Conservation (phyloP, 2,329 filamentous ascomycete genomes). For the Fusarium palustre region DNA sequence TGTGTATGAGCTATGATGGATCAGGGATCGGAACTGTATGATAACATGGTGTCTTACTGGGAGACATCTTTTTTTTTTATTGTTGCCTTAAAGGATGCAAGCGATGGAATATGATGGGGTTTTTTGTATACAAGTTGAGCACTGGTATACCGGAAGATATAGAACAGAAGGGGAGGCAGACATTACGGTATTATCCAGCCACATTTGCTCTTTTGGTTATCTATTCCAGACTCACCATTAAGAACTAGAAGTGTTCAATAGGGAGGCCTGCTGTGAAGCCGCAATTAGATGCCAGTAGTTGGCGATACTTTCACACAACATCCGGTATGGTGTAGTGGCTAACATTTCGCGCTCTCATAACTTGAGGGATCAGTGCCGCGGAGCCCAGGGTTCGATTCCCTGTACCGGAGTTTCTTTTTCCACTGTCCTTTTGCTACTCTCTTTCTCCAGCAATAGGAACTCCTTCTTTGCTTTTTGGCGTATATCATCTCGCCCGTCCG, state of each 20-base stretch:
- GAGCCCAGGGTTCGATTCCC: constrained; percentile 48
- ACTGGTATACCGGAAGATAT: constrained; percentile 14
- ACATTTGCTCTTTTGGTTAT: constrained; percentile 13
- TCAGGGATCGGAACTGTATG: constrained; percentile 19
- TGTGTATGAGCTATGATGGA: constrained; percentile 36
- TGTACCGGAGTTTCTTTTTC: constrained; percentile 40
- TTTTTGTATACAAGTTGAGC: constrained; percentile 14
- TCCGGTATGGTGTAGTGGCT: constrained; percentile 53
- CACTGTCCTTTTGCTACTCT: neutral
- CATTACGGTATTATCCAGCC: constrained; percentile 22
- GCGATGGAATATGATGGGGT: constrained; percentile 19
- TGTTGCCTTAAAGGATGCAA: constrained; percentile 23
- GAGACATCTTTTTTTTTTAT: constrained; percentile 18
- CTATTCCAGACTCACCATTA: neutral
- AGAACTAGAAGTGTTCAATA: neutral
- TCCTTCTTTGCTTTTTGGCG: neutral
- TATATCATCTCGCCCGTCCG: neutral
- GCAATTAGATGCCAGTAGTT: neutral
- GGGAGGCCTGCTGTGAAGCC: no score
- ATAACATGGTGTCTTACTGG: constrained; percentile 29
- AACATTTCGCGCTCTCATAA: constrained; percentile 52
- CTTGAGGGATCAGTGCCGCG: constrained; percentile 33
- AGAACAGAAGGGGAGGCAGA: constrained; percentile 19
- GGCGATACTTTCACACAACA: neutral
- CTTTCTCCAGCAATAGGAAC: neutral